Base-by-base conservation (phyloP, 2,329 filamentous ascomycete species). In the Aureobasidium sp. region DNA sequence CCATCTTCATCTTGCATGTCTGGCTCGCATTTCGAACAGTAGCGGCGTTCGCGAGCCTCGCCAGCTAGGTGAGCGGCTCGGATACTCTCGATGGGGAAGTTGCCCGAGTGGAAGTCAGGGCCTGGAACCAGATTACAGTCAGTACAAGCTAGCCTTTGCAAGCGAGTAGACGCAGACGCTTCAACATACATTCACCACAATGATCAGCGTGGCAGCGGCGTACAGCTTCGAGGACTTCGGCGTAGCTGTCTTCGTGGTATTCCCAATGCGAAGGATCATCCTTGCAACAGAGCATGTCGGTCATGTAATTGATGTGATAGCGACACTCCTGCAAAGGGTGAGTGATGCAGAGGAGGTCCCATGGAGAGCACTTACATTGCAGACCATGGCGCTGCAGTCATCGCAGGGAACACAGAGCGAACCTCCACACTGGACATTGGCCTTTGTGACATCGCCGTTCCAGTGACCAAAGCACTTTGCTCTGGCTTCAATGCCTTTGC, bases 361-460 rank as follows among this genome's bases (percentile, higher is more conserved):
- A 12, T 12, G 1, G 9, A 34, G 31, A 34, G 8, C 15, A 62
- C 61, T 58, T 45, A 64, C 62, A 7, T 65, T 62, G 60, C 64
- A 65, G 31, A 64, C 59, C 58, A 55, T 62, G 2, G 64, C 64
- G 2, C 47, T n/a, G 15, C 64, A 65, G 15, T 42, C 51, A 5
- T 41, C 27, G 31, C 62, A 65, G 3, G 64, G 59, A 17, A 17
- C n/a, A 7, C 53, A 60, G 4, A 52, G 31, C 1, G 51, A 47
- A 34, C 59, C 64, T 22, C 17, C n/a, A 39, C 64, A 65, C 14
- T 20, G 34, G 7, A 41, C 39, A 7, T 27, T 41, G 17, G 59
- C 62, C 3, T 62, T 42, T 1, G 20, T 12, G 15, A 41, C 39
- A 22, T 62, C 41, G 4, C 48, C 48, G 20, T 62, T 55, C 39